These are phyloP conservation scores for Ceriops decandra DNA, from an alignment of 345 rosid species.

Conservation along the genomic window DNA sequence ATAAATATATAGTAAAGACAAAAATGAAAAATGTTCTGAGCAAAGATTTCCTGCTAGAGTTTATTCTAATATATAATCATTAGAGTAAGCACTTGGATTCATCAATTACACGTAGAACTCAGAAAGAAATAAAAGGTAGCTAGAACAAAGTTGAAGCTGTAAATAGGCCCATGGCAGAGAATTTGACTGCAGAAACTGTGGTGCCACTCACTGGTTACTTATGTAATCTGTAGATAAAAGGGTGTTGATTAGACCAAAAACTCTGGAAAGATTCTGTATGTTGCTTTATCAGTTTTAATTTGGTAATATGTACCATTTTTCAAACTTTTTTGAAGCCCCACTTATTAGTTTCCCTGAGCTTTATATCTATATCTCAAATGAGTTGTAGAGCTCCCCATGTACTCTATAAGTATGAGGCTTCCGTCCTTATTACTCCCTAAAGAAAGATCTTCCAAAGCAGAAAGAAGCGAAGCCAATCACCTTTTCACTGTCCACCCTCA, in stretches of 20 bases:
- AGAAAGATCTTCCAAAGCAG: conserved; percentile 9
- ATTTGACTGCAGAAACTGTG: not conserved
- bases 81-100: too few relatives aligned
- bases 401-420: conserved; percentile 33
- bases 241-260: not conserved
- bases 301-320: conserved; percentile 3
- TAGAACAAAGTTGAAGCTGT: too few relatives aligned
- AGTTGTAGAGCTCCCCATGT: conserved; percentile 3
- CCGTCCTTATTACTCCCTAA: not conserved
- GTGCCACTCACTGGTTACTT: not conserved
- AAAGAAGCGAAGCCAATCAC: not conserved
- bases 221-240: not conserved
- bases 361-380: conserved; percentile 4
- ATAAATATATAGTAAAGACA: too few relatives aligned
- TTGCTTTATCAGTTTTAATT: not conserved
- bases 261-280: not conserved
- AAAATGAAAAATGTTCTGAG: too few relatives aligned
- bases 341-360: conserved; percentile 6
- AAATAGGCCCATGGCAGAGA: too few relatives aligned
- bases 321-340: conserved; percentile 7
- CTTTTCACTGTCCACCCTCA: not conserved
- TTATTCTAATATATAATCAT: too few relatives aligned
- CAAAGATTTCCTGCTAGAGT: too few relatives aligned
- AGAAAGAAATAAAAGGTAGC: too few relatives aligned
- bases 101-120: too few relatives aligned